Conservation (phyloP, 495 filamentous ascomycete genomes). For the Pseudoneurospora amorphoporcata region DNA sequence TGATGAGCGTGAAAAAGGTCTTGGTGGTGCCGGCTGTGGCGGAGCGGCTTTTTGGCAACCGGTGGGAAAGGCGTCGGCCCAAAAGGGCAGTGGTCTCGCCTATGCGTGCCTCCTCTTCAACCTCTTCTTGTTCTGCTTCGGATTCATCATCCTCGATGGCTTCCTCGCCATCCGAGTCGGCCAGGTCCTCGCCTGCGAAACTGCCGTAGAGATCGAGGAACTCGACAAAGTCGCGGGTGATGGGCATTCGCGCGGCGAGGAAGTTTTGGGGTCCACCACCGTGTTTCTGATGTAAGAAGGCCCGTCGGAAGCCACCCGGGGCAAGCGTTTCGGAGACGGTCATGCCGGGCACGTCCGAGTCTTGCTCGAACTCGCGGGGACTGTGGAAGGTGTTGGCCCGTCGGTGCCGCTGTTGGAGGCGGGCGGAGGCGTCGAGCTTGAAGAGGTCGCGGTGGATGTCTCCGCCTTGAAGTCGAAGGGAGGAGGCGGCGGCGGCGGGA, state of each 20-base stretch:
- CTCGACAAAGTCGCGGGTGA: slow-evolving; percentile 56
- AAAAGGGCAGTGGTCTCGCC: slow-evolving; percentile 45
- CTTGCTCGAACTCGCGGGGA: slow-evolving; percentile 19
- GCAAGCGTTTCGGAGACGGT: slow-evolving; percentile 42
- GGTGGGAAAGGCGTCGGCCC: slow-evolving; percentile 26
- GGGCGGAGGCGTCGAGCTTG: slow-evolving; percentile 44
- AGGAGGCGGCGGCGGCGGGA: slow-evolving; percentile 37
- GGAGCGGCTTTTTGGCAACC: slow-evolving; percentile 22
- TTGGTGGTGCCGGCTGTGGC: slow-evolving; percentile 49
- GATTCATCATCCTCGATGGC: slow-evolving; percentile 29
- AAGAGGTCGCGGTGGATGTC: slow-evolving; percentile 63
- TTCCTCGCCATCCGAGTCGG: slow-evolving; percentile 47
- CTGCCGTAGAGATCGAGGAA: slow-evolving; percentile 61
- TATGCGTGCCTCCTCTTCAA: slow-evolving; percentile 23
- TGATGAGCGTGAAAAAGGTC: slow-evolving; percentile 59
- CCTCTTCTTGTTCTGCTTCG: slow-evolving; percentile 26
- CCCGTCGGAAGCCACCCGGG: slow-evolving; percentile 53
- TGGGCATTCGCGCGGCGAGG: slow-evolving; percentile 32
- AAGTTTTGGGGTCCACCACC: slow-evolving; percentile 20
- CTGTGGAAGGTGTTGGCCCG: slow-evolving; percentile 51
- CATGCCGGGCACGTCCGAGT: slow-evolving; percentile 14
- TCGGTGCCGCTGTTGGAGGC: slow-evolving; percentile 34
- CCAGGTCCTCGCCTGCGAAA: slow-evolving; percentile 63
- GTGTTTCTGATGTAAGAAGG: slow-evolving; percentile 40
- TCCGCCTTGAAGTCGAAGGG: slow-evolving; percentile 53